phyloP scores from a whole-genome alignment of 805 yeast genomes.

The Barnettozyma botsteinii region DNA sequence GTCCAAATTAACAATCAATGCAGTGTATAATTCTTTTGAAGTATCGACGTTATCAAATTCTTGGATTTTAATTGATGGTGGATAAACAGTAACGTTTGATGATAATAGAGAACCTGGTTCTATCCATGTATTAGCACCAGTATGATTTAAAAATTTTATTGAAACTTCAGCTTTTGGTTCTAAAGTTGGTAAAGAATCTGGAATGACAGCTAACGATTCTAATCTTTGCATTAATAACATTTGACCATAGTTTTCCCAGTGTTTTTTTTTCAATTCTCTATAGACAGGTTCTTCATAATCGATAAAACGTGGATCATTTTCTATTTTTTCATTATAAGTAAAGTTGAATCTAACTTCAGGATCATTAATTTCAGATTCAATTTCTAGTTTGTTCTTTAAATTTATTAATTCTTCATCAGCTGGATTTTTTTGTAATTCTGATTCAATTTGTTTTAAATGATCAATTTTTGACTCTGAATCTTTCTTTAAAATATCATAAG shows the following conservation, averaged over 20 bases:
- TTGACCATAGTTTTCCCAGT: slow-evolving; percentile 67
- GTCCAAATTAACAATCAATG: slow-evolving; percentile 86
- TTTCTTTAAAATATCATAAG: slow-evolving; percentile 52
- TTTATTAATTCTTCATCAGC: slow-evolving; percentile 19
- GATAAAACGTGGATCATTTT: slow-evolving; percentile 37
- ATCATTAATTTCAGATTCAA: slow-evolving; percentile 65
- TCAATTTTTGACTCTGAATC: slow-evolving; percentile 41
- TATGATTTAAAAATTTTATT: slow-evolving; percentile 67
- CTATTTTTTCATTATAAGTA: slow-evolving; percentile 34
- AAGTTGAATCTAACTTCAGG: slow-evolving; percentile 82
- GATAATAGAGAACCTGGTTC: slow-evolving; percentile 76
- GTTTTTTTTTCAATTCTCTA: slow-evolving; percentile 56
- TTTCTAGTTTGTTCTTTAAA: slow-evolving; percentile 31
- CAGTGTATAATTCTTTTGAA: slow-evolving; percentile 56
- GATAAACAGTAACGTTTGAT: slow-evolving; percentile 62
- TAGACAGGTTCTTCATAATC: slow-evolving; percentile 79
- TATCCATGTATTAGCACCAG: slow-evolving; percentile 58
- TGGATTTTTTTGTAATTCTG: slow-evolving; percentile 20
- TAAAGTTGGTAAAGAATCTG: slow-evolving; percentile 89
- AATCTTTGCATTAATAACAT: slow-evolving; percentile 89
- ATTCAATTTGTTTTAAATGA: slow-evolving; percentile 32
- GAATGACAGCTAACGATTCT: slow-evolving; percentile 78
- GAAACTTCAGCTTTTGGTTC: slow-evolving; percentile 73
- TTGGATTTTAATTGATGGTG: slow-evolving; percentile 73
- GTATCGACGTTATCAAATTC: slow-evolving; percentile 51